Base-by-base conservation (phyloP, 1,139 yeast genomes). In the Debaryomycetaceae sp. region DNA sequence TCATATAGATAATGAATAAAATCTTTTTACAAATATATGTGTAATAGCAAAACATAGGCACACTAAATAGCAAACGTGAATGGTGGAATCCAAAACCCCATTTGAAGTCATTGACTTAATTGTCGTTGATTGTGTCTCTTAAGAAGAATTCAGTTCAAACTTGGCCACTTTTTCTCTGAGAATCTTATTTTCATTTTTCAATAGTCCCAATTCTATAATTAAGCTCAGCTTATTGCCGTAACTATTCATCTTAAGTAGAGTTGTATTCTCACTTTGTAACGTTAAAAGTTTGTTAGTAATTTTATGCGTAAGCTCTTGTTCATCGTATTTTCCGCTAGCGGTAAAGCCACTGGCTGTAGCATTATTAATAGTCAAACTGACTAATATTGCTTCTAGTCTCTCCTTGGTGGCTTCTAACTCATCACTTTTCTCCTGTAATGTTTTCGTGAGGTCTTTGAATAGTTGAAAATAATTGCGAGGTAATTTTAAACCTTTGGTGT, bases 301-400 rank as follows among this genome's bases (percentile, higher is more conserved):
- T 53, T 86, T 84, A 59, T 89, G 96, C 6, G 93, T 83, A 42
- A 88, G 65, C 51, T 87, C 93, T 53, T 85, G 81, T 40, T 83
- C 87, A 56, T 88, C 95, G 55, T 76, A 82, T 44, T 83, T 70
- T 1, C 86, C 86, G 45, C 66, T 60, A 34, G 69, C 68, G 3
- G 80, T 76, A 34, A 68, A 59, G 9, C 48, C 43, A 45, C 43
- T 52, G 22, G 42, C 47, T 24, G 35, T 41, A n/a, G 49, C 48
- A 34, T 47, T 50, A 45, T 49, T 52, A 55, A 66, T 53, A 34
- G 65, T 48, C 36, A 60, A 47, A 34, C 69, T 60, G 11, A 68
- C 69, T 35, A 84, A 58, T n/a, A 86, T 55, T 14, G 86, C 76
- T 55, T 87, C 95, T 42, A 87, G 66, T 51, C 86, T 72, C 24